Percentiles rank a stretch among this genome's conserved stretches.
phyloP scores from a whole-genome alignment of 331 rosid genomes.

The Phaseolus coccineus region DNA sequence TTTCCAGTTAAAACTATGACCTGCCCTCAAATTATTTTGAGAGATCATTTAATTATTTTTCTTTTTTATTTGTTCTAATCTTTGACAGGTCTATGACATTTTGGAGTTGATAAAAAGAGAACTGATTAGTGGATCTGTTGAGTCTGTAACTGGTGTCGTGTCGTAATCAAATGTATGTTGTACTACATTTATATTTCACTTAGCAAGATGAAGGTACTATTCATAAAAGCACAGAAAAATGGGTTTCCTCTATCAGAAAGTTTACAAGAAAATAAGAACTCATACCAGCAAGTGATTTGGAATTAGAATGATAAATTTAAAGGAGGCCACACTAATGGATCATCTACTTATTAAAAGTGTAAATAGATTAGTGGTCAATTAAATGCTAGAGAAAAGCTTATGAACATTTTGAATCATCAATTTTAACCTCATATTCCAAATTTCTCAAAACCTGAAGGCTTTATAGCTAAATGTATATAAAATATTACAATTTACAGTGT shows the following conservation, averaged over 20 bases:
- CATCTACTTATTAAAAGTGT: not conserved
- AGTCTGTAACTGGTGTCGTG: conserved; percentile 16
- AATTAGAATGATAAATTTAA: not conserved
- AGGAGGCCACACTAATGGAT: not conserved
- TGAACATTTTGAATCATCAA: not conserved
- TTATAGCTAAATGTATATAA: too few relatives aligned
- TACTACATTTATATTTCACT: not conserved
- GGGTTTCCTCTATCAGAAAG: not conserved
- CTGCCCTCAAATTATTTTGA: not conserved
- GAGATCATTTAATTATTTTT: not conserved
- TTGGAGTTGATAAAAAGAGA: conserved; percentile 63
- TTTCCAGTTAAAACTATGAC: not conserved
- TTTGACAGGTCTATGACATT: conserved; percentile 64
- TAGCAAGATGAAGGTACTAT: not conserved
- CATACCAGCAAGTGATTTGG: not conserved
- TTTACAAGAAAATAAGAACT: not conserved
- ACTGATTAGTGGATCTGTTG: conserved; percentile 43
- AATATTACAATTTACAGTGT: not conserved
- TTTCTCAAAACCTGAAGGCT: not conserved
- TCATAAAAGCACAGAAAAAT: not conserved
- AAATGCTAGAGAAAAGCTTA: not conserved
- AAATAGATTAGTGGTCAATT: not conserved
- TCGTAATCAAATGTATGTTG: conserved; percentile 8
- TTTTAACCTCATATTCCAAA: not conserved
- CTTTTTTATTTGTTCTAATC: conserved; percentile 16